These are phyloP conservation scores for Colletotrichum tabaci DNA, from an alignment of 2,329 filamentous ascomycete genomes.

Conservation along the genomic window DNA sequence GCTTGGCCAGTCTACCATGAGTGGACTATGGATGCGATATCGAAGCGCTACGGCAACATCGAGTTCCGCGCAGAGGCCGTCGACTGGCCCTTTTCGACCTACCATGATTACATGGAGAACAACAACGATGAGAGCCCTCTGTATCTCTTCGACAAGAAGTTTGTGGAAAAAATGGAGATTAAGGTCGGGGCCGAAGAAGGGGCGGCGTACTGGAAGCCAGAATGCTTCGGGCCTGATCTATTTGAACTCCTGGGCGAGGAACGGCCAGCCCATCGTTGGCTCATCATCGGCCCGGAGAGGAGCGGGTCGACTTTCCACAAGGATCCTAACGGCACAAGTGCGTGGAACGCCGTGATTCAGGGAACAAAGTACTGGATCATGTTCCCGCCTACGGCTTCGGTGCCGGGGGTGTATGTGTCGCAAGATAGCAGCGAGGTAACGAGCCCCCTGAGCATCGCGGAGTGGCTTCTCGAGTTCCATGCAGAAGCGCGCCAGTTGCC, in stretches of 20 bases:
- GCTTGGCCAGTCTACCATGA: conserved; percentile 82
- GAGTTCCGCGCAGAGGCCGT: conserved; percentile 93
- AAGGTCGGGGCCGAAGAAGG: conserved; percentile 67
- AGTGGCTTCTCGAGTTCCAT: conserved; percentile 95
- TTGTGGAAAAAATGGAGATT: conserved; percentile 88
- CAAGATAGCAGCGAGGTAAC: conserved; percentile 94
- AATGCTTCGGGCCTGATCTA: conserved; percentile 88
- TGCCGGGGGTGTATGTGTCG: conserved; percentile 92
- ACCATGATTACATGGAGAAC: conserved; percentile 85
- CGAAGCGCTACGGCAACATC: conserved; percentile 74
- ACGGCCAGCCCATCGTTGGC: conserved; percentile 90
- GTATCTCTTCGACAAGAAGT: conserved; percentile 91
- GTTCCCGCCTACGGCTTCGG: conserved; percentile 85
- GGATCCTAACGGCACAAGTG: conserved; percentile 79
- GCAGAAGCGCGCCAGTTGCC: conserved; percentile 81
- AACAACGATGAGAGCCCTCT: conserved; percentile 89
- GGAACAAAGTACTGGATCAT: conserved; percentile 99
- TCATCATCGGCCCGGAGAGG: conserved; percentile 89
- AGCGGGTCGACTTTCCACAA: conserved; percentile 98
- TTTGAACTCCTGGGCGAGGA: conserved; percentile 84
- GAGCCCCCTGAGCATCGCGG: conserved; percentile 93
- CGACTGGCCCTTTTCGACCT: conserved; percentile 89
- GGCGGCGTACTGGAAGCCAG: conserved; percentile 81
- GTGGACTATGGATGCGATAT: conserved; percentile 81
- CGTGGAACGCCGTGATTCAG: conserved; percentile 94